Conservation (phyloP, 352 stramenopile genomes). For the Phytophthora idaei region DNA sequence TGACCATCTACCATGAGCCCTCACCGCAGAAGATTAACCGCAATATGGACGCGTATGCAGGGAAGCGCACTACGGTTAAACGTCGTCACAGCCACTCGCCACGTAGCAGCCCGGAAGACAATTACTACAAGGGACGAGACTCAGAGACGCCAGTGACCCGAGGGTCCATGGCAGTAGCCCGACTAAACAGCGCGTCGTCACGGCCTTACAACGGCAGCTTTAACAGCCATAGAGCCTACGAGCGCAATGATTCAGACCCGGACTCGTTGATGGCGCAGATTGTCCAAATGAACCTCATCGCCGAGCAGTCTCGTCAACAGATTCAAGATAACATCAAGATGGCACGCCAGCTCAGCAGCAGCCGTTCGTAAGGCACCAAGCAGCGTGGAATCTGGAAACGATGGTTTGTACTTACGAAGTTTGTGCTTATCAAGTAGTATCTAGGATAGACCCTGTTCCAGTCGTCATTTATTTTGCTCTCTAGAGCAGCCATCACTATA, state of each 20-base stretch:
- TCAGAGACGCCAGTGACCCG: slow-evolving; percentile 35
- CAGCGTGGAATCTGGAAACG: slow-evolving; percentile 22
- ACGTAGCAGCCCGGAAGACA: slow-evolving; percentile 11
- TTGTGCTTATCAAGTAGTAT: slow-evolving; percentile 18
- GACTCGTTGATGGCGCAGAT: slow-evolving; percentile 75
- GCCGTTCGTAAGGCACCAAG: slow-evolving; percentile 15
- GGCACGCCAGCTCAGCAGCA: slow-evolving; percentile 45
- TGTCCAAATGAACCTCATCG: slow-evolving; percentile 80
- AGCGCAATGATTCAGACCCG: slow-evolving; percentile 19
- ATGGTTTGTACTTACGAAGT: slow-evolving; percentile 28
- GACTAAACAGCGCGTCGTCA: slow-evolving; percentile 12
- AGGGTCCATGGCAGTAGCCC: slow-evolving; percentile 13
- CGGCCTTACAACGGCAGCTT: slow-evolving; percentile 20
- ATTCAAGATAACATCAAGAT: slow-evolving; percentile 67
- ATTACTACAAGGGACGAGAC: slow-evolving; percentile 30
- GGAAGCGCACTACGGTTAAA: slow-evolving; percentile 3
- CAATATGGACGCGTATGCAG: slow-evolving; percentile 27
- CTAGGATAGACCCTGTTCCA: slow-evolving; percentile 9
- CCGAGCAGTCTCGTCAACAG: slow-evolving; percentile 66
- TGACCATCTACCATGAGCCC: slow-evolving; percentile 30
- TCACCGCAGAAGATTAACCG: slow-evolving; percentile 20
- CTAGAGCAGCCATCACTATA: slow-evolving; percentile 28
- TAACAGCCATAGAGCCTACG: slow-evolving; percentile 16
- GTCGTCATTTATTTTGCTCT: slow-evolving; percentile 38
- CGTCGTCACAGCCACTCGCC: slow-evolving; percentile 23